phyloP scores from a whole-genome alignment of 768 basidiomycete species.

The Tulasnella sp. region DNA sequence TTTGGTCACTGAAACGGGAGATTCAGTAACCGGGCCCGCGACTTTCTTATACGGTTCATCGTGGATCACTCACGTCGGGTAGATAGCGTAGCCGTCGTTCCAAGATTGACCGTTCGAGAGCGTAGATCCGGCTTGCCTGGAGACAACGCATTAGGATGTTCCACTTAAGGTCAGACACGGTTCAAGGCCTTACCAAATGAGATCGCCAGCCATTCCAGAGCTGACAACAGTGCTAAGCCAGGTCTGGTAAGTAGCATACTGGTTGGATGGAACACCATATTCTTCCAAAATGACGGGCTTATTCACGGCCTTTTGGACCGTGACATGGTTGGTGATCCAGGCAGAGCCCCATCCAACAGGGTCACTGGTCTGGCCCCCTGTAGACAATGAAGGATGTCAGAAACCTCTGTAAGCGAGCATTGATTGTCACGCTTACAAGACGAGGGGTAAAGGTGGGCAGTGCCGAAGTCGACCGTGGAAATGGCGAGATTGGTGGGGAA shows the following conservation, averaged over 20 bases:
- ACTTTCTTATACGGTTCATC: too few relatives aligned
- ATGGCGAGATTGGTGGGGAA: slow-evolving; percentile 53
- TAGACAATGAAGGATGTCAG: not conserved
- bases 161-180: not conserved
- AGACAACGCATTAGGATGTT: slow-evolving; percentile 1
- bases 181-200: slow-evolving; percentile 49
- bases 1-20: slow-evolving; percentile 37
- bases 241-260: slow-evolving; percentile 47
- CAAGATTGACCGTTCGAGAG: slow-evolving; percentile 42
- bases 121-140: slow-evolving; percentile 45
- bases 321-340: slow-evolving; percentile 61
- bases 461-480: slow-evolving; percentile 59
- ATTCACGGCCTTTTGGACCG: slow-evolving; percentile 46
- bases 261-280: slow-evolving; percentile 54
- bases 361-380: not conserved
- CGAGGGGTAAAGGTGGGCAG: slow-evolving; percentile 45
- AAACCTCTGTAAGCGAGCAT: not conserved
- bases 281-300: slow-evolving; percentile 65
- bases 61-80: slow-evolving; percentile 34
- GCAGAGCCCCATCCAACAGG: slow-evolving; percentile 34
- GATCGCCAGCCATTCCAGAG: slow-evolving; percentile 41
- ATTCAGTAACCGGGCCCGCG: not conserved
- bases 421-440: slow-evolving; percentile 38
- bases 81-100: slow-evolving; percentile 51
- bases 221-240: slow-evolving; percentile 40